phyloP scores from a whole-genome alignment of 108 stramenopile species.

The Conticribra weissflogii region DNA sequence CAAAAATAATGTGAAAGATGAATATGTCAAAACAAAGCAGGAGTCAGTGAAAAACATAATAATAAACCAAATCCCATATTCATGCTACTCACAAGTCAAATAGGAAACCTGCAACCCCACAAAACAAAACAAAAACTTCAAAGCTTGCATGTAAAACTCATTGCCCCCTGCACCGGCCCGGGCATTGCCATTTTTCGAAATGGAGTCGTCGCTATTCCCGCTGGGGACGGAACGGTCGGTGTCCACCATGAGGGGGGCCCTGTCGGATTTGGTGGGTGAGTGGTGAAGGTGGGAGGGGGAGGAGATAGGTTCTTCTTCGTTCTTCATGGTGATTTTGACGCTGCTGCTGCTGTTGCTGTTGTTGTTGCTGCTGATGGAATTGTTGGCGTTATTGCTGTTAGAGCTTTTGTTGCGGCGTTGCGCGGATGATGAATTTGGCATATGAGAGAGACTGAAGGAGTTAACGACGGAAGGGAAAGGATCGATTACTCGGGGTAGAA shows the following conservation, averaged over 20 bases:
- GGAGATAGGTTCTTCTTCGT: not conserved
- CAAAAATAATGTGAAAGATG: no score
- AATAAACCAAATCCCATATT: not conserved
- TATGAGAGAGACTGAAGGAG: no score
- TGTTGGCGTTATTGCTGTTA: not conserved
- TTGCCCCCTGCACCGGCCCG: not conserved
- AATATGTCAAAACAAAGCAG: no score
- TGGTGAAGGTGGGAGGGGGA: no score
- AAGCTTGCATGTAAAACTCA: slow-evolving; percentile 59
- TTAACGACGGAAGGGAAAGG: no score
- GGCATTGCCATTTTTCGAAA: not conserved
- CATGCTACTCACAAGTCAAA: slow-evolving; percentile 39
- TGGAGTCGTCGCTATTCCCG: not conserved
- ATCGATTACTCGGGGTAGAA: no score
- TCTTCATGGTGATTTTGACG: not conserved
- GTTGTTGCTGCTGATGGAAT: not conserved
- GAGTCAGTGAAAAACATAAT: no score
- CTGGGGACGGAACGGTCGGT: not conserved
- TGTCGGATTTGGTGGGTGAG: not conserved
- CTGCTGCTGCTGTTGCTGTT: not conserved
- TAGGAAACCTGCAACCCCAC: slow-evolving; percentile 89
- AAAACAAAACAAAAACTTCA: slow-evolving; percentile 71
- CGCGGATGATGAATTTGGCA: no score
- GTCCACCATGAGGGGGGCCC: not conserved
- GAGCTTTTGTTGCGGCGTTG: no score